These are phyloP conservation scores for Boletellus ananiceps DNA, from an alignment of 768 basidiomycete species.

Conservation along the genomic window DNA sequence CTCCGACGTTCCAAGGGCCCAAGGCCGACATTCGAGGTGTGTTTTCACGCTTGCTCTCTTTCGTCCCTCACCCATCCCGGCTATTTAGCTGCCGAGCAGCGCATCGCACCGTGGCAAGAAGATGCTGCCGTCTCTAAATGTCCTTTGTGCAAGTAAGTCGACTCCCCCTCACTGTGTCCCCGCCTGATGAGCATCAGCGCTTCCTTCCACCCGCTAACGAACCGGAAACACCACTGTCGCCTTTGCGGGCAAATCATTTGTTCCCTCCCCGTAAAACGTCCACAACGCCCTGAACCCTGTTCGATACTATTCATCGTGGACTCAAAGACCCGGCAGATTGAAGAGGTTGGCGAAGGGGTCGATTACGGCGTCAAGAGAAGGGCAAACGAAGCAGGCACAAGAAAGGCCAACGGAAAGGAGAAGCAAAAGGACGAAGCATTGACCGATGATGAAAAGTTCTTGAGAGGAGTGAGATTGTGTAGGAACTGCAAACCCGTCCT, in stretches of 20 bases:
- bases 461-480: conserved; percentile 88
- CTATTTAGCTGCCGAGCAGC: conserved; percentile 70
- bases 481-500: conserved; percentile 75
- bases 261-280: conserved; percentile 73
- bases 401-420: conserved; percentile 25
- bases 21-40: conserved; percentile 68
- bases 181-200: conserved; percentile 36
- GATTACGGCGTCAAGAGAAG: conserved; percentile 74
- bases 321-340: conserved; percentile 65
- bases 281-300: conserved; percentile 63
- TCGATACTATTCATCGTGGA: conserved; percentile 88
- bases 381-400: conserved; percentile 13
- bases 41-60: conserved; percentile 7
- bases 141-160: conserved; percentile 74
- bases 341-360: conserved; percentile 80
- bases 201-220: conserved; percentile 84
- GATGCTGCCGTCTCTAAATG: conserved; percentile 75
- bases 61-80: conserved; percentile 1
- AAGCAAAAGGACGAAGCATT: conserved; percentile 36
- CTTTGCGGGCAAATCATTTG: conserved; percentile 91
- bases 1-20: conserved; percentile 39
- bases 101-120: conserved; percentile 92
- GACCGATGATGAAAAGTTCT: conserved; percentile 73
- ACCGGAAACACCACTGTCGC: conserved; percentile 94
- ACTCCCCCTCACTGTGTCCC: background rate